Base-by-base conservation (phyloP, 768 basidiomycete genomes). In the Rubroboletus pulcherrimus region DNA sequence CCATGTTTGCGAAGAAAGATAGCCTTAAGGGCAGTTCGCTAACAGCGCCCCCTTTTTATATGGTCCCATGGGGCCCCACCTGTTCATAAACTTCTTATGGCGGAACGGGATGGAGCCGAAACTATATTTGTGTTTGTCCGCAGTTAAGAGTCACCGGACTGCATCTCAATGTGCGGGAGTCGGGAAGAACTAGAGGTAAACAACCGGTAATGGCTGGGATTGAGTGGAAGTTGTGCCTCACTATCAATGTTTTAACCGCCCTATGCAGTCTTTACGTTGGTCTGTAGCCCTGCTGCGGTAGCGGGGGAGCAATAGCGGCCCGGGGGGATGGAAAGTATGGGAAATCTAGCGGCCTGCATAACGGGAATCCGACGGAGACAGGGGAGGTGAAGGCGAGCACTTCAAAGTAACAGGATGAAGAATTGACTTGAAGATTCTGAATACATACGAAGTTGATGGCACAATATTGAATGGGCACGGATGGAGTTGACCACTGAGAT, bases 1-100 rank as follows among this genome's bases (percentile, higher is more conserved):
- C 78, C 79, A 83, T 82, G 50, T 47, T 67, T 54, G 51, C 5
- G 17, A 39, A 31, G 31, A 34, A 43, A 33, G 21, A 24, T 33
- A 26, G 29, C 17, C 14, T 21, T 1, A 6, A 29, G 11, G 4
- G 12, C 17, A 11, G 15, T 24, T 26, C 35, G 17, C 15, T n/a
- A 45, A 11, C 15, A 26, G 8, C 4, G 21, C 34, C 30, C 33
- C 2, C 19, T 55, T 43, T 44, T 44, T 54, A 54, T 49, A 19
- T 30, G 29, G 34, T 19, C 37, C 34, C 31, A 42, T 26, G 34
- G 17, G 34, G 5, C 29, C 42, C 44, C 38, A 38, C 26, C 29
- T 7, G 44, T 14, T 17, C 38, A 52, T 39, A 46, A 7, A 38
- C 30, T 48, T 59, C 30, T 55, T 29, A 50, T 43, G 47, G 35